Percentiles rank a stretch among this genome's conserved stretches.
Evolutionary conservation across 1,139 yeast genomes (phyloP).

Genomic region (Geotrichum candidum): DNA sequence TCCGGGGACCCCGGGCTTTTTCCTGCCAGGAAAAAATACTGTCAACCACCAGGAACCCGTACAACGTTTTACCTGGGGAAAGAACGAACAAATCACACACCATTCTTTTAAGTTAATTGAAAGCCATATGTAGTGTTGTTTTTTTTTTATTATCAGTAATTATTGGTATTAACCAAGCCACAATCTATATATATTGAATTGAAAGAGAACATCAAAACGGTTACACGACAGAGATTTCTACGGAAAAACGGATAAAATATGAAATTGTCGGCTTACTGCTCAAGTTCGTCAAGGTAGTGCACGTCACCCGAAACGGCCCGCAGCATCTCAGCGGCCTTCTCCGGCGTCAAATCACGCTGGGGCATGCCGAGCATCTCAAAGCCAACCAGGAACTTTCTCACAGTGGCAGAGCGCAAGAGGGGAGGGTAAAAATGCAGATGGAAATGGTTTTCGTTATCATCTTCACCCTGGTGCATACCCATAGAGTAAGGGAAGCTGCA

Average conservation of each 20-base stretch:
- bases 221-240: too few relatives aligned
- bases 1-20: not conserved
- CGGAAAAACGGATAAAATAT: too few relatives aligned
- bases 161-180: too few relatives aligned
- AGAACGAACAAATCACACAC: too few relatives aligned
- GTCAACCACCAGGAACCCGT: too few relatives aligned
- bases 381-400: conserved; percentile 70
- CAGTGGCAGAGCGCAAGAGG: conserved; percentile 65
- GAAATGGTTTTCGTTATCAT: conserved; percentile 48
- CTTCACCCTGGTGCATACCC: conserved; percentile 60
- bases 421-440: conserved; percentile 81
- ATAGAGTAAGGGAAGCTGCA: conserved; percentile 73
- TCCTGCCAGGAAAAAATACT: too few relatives aligned
- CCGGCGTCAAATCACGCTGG: conserved; percentile 72
- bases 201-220: too few relatives aligned
- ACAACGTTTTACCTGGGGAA: too few relatives aligned
- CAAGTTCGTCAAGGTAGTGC: conserved; percentile 6
- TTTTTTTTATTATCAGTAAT: too few relatives aligned
- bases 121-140: too few relatives aligned
- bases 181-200: too few relatives aligned
- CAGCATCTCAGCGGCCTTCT: conserved; percentile 51
- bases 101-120: too few relatives aligned
- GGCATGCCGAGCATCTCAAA: conserved; percentile 76
- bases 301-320: conserved; percentile 10
- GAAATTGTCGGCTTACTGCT: not conserved